Evolutionary conservation across 495 filamentous ascomycete genomes (phyloP).

Genomic region (Xylaria sp.): DNA sequence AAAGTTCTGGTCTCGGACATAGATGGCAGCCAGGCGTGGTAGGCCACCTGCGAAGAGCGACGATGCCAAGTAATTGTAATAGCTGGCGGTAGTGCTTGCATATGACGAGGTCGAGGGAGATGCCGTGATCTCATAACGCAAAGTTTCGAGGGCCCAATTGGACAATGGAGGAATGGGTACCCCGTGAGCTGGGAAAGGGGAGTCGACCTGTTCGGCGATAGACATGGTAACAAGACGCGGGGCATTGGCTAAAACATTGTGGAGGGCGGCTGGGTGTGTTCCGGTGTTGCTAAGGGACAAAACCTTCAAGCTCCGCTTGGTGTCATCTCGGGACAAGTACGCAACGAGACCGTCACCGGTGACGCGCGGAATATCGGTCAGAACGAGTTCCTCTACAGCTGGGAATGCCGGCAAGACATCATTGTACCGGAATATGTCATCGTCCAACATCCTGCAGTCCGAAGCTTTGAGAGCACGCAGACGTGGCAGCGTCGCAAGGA

Average conservation of each 20-base stretch:
- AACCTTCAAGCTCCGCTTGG: constrained; percentile 59
- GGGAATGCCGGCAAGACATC: constrained; percentile 72
- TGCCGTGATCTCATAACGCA: constrained; percentile 85
- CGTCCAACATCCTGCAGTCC: constrained; percentile 71
- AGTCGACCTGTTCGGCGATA: constrained; percentile 69
- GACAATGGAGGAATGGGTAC: constrained; percentile 66
- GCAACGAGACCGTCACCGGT: constrained; percentile 71
- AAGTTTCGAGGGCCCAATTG: constrained; percentile 68
- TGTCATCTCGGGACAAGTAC: constrained; percentile 62
- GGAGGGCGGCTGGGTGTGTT: constrained; percentile 65
- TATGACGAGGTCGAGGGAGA: constrained; percentile 61
- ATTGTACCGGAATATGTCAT: constrained; percentile 71
- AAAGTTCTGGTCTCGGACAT: constrained; percentile 84
- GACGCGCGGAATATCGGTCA: constrained; percentile 71
- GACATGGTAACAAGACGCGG: constrained; percentile 69
- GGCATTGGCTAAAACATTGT: constrained; percentile 67
- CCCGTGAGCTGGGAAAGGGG: constrained; percentile 64
- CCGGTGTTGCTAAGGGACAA: constrained; percentile 74
- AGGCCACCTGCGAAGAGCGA: constrained; percentile 79
- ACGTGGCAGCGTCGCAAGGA: constrained; percentile 67
- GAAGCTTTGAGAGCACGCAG: constrained; percentile 77
- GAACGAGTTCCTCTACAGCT: constrained; percentile 68
- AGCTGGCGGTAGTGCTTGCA: constrained; percentile 66
- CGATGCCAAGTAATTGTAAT: constrained; percentile 85
- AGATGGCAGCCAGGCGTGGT: constrained; percentile 74